Evolutionary conservation across 2,329 filamentous ascomycete genomes (phyloP), one percentile per base, ranked within the genome.

Genomic region (Colletotrichum sp.): DNA sequence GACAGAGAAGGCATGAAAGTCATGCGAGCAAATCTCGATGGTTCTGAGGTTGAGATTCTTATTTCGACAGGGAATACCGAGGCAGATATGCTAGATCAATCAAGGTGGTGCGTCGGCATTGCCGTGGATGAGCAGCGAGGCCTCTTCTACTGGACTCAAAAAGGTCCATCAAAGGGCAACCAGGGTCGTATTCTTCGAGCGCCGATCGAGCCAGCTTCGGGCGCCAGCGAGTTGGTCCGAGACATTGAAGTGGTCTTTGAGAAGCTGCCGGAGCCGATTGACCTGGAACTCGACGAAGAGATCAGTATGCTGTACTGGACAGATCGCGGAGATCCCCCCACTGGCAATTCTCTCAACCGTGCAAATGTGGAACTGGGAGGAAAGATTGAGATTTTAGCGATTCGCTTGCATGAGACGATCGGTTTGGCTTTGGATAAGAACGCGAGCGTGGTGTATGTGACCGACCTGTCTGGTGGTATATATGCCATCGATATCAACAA

Each of bases 1-100:
- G 64, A 72, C 8, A 55, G 71, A 6, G 71, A 72, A 28, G 71
- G 71, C 12, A 72, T 68, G 71, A 72, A 72, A 18, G 71, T 68
- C 12, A 72, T 68, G 64, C 64, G 71, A 9, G 28, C 71, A 43
- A 68, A 68, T n/a, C 21, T 72, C 12, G 71, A 72, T 30, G 71
- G 64, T 9, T 72, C 71, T 21, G 28, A 32, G 12, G 7, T 68
- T 10, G 71, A 72, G 28, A 21, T 63, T 52, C 71, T 72, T 13
- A 10, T 72, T 16, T 72, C 71, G n/a, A 61, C 71, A 1, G 71
- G 71, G 10, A 13, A 48, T 14, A 69, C 65, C 6, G 57, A 73
- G 8, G 57, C 63, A 6, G 65, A 73, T 3, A 26, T 66, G 16
- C 10, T 63, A 14, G 71, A 69, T 14, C 65, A 69, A 18, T 63